Evolutionary conservation across 176 grass and related monocot genomes (phyloP).

Genomic region (Ananas comosus): DNA sequence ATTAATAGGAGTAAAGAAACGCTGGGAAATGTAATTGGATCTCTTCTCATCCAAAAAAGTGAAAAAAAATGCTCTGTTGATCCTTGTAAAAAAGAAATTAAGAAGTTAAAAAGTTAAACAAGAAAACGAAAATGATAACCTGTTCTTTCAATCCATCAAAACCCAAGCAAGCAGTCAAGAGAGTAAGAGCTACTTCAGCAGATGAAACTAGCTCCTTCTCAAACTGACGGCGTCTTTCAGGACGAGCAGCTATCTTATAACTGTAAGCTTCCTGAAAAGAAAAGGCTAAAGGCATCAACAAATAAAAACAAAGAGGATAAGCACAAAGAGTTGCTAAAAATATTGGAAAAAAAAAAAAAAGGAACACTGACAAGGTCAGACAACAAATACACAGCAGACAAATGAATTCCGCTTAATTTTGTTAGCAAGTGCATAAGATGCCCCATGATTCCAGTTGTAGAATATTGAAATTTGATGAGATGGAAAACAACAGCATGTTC

Average conservation of each 20-base stretch:
- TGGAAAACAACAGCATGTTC: no score
- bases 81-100: background rate
- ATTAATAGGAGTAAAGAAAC: no score
- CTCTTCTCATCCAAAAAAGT: no score
- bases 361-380: background rate
- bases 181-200: slow-evolving; percentile 61
- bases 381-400: background rate
- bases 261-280: slow-evolving; percentile 75
- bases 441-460: background rate
- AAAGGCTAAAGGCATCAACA: slow-evolving; percentile 17
- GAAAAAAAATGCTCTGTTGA: background rate
- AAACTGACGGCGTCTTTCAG: slow-evolving; percentile 85
- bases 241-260: slow-evolving; percentile 87
- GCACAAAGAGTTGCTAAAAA: slow-evolving; percentile 1
- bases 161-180: slow-evolving; percentile 86
- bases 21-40: no score
- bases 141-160: slow-evolving; percentile 91
- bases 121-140: slow-evolving; percentile 19
- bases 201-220: slow-evolving; percentile 79
- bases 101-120: background rate
- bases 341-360: background rate
- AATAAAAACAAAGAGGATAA: slow-evolving; percentile 17
- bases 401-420: no score
- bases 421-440: background rate
- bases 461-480: background rate